Evolutionary conservation across 2,329 filamentous ascomycete species (phyloP).

Genomic region (Emergomyces pasteurianus): DNA sequence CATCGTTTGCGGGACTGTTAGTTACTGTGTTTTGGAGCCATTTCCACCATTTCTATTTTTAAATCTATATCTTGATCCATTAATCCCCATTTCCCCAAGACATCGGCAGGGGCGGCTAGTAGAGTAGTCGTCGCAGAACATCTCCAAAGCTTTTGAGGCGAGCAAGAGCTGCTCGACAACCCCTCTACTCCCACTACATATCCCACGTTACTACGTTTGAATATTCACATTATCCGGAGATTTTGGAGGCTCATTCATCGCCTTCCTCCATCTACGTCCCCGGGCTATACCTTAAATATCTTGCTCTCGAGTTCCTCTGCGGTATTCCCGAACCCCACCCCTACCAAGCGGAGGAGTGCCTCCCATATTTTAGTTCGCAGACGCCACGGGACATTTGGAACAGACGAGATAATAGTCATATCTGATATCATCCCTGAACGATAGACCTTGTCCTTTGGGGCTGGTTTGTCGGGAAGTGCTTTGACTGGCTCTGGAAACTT

Average conservation of each 20-base stretch:
- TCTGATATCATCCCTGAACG: background rate
- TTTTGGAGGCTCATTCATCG: background rate
- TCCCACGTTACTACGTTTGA: too few species aligned
- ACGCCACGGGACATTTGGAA: background rate
- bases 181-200: too few species aligned
- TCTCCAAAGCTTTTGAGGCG: too few species aligned
- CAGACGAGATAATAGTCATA: background rate
- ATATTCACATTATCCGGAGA: background rate
- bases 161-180: too few species aligned
- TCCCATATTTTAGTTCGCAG: background rate
- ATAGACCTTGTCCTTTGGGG: background rate
- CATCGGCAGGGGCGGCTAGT: too few species aligned
- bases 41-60: too few species aligned
- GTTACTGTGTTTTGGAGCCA: too few species aligned
- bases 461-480: background rate
- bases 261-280: background rate
- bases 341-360: too few species aligned
- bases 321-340: background rate
- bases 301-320: background rate
- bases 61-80: too few species aligned
- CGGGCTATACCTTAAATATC: background rate
- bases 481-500: background rate
- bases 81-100: too few species aligned
- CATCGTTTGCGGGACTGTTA: too few species aligned
- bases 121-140: too few species aligned